A percentile compares a stretch with the other conserved stretches of the same genome.
phyloP scores from a whole-genome alignment of 2,329 filamentous ascomycete species.

The Hirsutella thompsonii region DNA sequence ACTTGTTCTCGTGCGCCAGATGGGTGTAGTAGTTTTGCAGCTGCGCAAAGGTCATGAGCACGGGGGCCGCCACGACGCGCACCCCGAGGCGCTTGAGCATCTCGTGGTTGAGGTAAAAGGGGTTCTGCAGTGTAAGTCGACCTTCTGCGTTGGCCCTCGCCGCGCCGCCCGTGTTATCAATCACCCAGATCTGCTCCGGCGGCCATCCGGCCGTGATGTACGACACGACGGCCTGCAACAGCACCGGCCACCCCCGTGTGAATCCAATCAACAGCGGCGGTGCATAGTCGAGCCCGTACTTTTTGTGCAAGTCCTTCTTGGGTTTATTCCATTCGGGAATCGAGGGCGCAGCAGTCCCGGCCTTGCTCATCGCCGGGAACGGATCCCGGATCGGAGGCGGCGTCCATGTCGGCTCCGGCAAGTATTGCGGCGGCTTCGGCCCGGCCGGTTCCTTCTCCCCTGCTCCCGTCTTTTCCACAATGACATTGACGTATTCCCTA shows the following conservation, averaged over 20 bases:
- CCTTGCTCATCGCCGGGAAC: constrained; percentile 25
- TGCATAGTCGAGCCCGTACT: constrained; percentile 21
- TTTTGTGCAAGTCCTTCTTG: constrained; percentile 21
- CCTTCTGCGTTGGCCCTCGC: constrained; percentile 32
- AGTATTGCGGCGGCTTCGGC: constrained; percentile 9
- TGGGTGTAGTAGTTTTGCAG: constrained; percentile 40
- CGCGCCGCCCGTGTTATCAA: constrained; percentile 47
- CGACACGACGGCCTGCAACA: constrained; percentile 40
- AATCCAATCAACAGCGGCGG: constrained; percentile 48
- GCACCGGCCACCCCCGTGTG: constrained; percentile 39
- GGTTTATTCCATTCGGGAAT: constrained; percentile 32
- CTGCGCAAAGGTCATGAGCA: constrained; percentile 39
- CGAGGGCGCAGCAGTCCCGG: constrained; percentile 18
- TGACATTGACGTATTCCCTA: not conserved
- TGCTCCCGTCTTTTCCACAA: not conserved
- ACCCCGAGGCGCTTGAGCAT: constrained; percentile 37
- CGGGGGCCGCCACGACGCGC: constrained; percentile 35
- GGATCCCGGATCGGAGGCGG: constrained; percentile 27
- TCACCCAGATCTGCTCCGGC: constrained; percentile 38
- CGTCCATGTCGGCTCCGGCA: constrained; percentile 18
- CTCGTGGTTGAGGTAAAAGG: constrained; percentile 41
- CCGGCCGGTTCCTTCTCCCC: not conserved
- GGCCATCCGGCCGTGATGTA: constrained; percentile 50
- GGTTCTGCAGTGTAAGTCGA: constrained; percentile 37
- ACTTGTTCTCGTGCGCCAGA: constrained; percentile 27